phyloP scores from a whole-genome alignment of 2,329 filamentous ascomycete genomes.

The Cladophialophora carrionii region DNA sequence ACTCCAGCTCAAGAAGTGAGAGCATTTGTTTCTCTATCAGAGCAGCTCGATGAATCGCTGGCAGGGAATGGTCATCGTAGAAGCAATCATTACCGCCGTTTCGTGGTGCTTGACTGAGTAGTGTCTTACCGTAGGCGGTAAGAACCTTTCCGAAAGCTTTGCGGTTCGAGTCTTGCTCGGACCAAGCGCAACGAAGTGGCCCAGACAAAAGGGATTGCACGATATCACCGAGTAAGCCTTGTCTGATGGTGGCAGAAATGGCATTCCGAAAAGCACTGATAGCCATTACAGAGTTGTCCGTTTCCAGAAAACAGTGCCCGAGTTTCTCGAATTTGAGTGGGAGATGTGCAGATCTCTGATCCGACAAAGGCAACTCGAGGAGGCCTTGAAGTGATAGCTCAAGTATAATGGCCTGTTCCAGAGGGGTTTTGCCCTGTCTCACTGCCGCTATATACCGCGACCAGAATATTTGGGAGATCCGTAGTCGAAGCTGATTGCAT shows the following conservation, averaged over 20 bases:
- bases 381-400: constrained; percentile 49
- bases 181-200: constrained; percentile 41
- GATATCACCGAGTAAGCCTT: constrained; percentile 44
- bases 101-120: constrained; percentile 7
- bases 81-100: constrained; percentile 7
- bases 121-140: constrained; percentile 12
- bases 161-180: constrained; percentile 43
- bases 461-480: constrained; percentile 54
- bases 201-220: constrained; percentile 38
- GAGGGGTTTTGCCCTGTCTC: constrained; percentile 42
- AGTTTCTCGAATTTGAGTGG: constrained; percentile 52
- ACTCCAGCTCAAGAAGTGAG: constrained; percentile 14
- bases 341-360: constrained; percentile 47
- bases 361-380: constrained; percentile 41
- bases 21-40: constrained; percentile 36
- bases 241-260: constrained; percentile 47
- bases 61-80: constrained; percentile 29
- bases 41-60: constrained; percentile 32
- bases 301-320: constrained; percentile 47
- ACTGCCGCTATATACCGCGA: constrained; percentile 51
- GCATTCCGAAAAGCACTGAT: constrained; percentile 46
- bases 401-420: constrained; percentile 46
- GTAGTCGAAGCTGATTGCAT: constrained; percentile 28
- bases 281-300: constrained; percentile 44
- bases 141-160: constrained; percentile 46